A percentile compares a stretch with the other conserved stretches of the same genome.
Evolutionary conservation across 2,329 filamentous ascomycete genomes (phyloP).

Genomic region (Aspergillus sp.): DNA sequence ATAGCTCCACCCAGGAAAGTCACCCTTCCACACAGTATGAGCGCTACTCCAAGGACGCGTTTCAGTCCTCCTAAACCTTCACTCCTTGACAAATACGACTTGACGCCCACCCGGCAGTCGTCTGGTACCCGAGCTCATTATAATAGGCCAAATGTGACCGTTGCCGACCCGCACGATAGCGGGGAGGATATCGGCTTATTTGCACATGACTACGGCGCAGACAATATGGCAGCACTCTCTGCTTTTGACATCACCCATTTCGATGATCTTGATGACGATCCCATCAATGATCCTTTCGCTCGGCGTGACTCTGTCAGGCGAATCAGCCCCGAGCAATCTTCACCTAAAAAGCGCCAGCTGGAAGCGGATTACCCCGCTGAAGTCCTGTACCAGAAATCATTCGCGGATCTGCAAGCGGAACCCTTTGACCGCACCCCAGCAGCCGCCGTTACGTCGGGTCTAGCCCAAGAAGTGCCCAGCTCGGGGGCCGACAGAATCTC

Average conservation of each 20-base stretch:
- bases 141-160: conserved; percentile 16
- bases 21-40: conserved; percentile 32
- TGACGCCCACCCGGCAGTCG: conserved; percentile 33
- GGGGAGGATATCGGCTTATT: conserved; percentile 24
- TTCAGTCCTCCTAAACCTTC: conserved; percentile 42
- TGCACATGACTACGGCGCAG: conserved; percentile 18
- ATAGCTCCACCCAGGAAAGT: conserved; percentile 27
- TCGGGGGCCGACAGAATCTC: conserved; percentile 32
- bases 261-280: conserved; percentile 29
- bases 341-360: conserved; percentile 29
- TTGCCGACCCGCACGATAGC: conserved; percentile 15
- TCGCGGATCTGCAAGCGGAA: conserved; percentile 49
- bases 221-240: conserved; percentile 26
- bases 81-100: conserved; percentile 35
- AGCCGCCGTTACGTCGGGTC: conserved; percentile 21
- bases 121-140: conserved; percentile 29
- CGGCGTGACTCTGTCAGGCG: conserved; percentile 26
- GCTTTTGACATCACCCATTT: conserved; percentile 32
- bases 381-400: conserved; percentile 45
- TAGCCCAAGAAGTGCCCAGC: conserved; percentile 19
- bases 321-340: conserved; percentile 21
- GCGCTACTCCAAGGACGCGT: conserved; percentile 34
- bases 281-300: conserved; percentile 30
- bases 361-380: conserved; percentile 49
- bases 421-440: conserved; percentile 47